A percentile compares a stretch with the other conserved stretches of the same genome.
Conservation (phyloP, 2,329 filamentous ascomycete genomes). For the Clathrospora elynae region DNA sequence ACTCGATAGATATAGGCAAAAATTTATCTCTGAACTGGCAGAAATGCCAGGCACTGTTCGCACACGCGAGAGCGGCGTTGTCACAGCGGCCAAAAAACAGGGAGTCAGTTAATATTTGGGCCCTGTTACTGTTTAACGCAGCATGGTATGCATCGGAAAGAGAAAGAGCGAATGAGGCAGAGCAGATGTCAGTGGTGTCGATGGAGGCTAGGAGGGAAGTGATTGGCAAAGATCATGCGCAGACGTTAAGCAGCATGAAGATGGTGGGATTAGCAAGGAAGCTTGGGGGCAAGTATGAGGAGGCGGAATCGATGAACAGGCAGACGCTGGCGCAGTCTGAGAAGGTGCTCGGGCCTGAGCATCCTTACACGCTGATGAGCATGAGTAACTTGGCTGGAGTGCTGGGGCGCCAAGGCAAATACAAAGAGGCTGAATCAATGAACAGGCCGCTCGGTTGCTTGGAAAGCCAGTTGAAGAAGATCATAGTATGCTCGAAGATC, state of each 20-base stretch:
- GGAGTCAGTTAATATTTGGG: constrained; percentile 6
- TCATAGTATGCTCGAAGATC: too few species aligned
- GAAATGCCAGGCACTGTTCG: constrained; percentile 14
- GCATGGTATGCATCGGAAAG: neutral
- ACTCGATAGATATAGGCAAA: constrained; percentile 16
- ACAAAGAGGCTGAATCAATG: too few species aligned
- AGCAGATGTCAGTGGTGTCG: neutral
- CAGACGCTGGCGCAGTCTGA: too few species aligned
- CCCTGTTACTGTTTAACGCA: constrained; percentile 1
- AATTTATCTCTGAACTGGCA: constrained; percentile 12
- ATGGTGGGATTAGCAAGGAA: neutral
- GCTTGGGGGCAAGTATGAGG: constrained; percentile 6
- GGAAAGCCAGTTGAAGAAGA: too few species aligned
- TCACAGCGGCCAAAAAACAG: neutral
- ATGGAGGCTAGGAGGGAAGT: constrained; percentile 3
- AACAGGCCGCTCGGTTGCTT: too few species aligned
- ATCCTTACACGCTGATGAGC: too few species aligned
- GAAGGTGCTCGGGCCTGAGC: too few species aligned
- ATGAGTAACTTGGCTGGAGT: too few species aligned
- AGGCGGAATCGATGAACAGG: too few species aligned
- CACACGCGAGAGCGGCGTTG: constrained; percentile 14
- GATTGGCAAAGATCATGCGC: constrained; percentile 3
- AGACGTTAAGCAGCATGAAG: constrained; percentile 7
- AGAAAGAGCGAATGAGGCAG: constrained; percentile 1
- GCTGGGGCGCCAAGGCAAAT: too few species aligned